Evolutionary conservation across 805 yeast species (phyloP).

Genomic region (Lipomyces yamanashiensis): DNA sequence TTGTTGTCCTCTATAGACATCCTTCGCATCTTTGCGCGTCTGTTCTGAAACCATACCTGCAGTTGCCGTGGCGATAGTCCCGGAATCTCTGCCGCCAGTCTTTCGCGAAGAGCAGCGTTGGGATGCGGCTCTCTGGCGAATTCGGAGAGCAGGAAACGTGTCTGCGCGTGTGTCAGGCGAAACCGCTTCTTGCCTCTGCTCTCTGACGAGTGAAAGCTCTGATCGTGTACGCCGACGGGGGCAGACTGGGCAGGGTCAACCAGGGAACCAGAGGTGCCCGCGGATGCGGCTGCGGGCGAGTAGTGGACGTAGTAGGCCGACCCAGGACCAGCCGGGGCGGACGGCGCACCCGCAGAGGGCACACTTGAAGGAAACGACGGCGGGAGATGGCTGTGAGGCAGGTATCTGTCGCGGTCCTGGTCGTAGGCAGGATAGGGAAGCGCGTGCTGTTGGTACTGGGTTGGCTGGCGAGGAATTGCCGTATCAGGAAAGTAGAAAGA

Average conservation of each 20-base stretch:
- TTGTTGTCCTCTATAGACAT: conserved; percentile 12
- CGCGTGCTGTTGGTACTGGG: conserved; percentile 3
- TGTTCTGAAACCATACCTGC: conserved; percentile 38
- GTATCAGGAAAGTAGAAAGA: neutral
- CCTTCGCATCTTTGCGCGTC: conserved; percentile 33
- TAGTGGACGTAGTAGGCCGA: conserved; percentile 14
- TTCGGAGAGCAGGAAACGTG: conserved; percentile 32
- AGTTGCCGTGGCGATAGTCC: conserved; percentile 32
- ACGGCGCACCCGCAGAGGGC: neutral
- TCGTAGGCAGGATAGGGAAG: neutral
- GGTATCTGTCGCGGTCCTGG: conserved; percentile 3
- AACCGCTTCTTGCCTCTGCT: conserved; percentile 12
- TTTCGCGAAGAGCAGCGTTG: conserved; percentile 27
- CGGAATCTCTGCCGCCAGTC: conserved; percentile 33
- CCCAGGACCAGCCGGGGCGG: neutral
- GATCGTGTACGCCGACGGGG: too few relatives aligned
- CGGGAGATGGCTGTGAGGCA: neutral
- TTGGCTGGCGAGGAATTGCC: conserved; percentile 15
- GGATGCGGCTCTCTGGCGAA: conserved; percentile 33
- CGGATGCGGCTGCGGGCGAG: neutral
- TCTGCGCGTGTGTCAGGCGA: conserved; percentile 33
- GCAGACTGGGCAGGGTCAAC: too few relatives aligned
- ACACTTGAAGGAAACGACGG: neutral
- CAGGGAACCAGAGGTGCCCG: neutral
- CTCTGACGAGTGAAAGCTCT: too few relatives aligned